Base-by-base conservation (phyloP, 306 rosid species). In the Prunus mume region DNA sequence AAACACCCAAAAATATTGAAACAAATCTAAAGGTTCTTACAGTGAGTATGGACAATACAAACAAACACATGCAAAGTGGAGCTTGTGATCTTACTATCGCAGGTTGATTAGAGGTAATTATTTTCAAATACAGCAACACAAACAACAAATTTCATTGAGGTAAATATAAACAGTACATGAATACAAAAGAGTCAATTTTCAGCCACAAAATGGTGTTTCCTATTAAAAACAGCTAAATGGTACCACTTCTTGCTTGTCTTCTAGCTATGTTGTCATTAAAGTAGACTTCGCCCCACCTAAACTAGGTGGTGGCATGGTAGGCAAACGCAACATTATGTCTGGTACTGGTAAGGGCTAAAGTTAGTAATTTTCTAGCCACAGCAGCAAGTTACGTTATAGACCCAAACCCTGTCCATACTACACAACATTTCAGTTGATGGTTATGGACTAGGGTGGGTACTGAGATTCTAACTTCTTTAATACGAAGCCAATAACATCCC, bases 401-500 rank as follows among this genome's bases (percentile, higher is more conserved):
- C 72, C 57, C 22, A 63, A 81, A 55, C 78, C 85, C 19, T 79
- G 86, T 79, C 80, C 86, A 82, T 25, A 76, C 82, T 38, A 50
- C 71, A 80, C 72, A 66, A 18, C 77, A 69, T 71, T 55, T 57
- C 67, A 76, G 72, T 66, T 6, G 69, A 51, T 76, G 74, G 72
- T 47, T 43, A 68, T 75, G 82, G 92, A 81, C 85, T 84, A 85
- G 64, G 91, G 81, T 78, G 87, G 86, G 80, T 79, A 55, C 74
- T 85, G 76, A 6, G 80, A 76, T 28, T 91, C 93, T 66, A 93
- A 71, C 84, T 88, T 93, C 78, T 87, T 89, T 57, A 93, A 52
- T 60, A 91, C 67, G 79, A 65, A 38, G 78, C 81, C 80, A 75
- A 87, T 87, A 80, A 89, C 89, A 78, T 68, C 90, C 96, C 98